Evolutionary conservation across 306 rosid species (phyloP).

Genomic region (Castanea mollissima): DNA sequence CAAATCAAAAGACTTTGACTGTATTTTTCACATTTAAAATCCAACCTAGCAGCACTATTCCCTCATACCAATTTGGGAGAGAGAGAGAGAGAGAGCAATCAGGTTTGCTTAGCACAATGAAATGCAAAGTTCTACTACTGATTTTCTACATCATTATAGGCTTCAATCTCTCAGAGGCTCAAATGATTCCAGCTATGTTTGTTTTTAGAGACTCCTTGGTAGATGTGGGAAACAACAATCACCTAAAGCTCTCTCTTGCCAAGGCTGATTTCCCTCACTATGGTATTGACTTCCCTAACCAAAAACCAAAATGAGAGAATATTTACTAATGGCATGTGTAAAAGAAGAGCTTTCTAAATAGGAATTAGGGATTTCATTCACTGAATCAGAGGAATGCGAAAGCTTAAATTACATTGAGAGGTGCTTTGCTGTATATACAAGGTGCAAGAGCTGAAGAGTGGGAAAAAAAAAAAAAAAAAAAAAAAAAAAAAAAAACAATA

Average conservation of each 20-base stretch:
- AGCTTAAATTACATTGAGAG: no score
- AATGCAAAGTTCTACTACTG: background rate
- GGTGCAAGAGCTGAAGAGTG: no score
- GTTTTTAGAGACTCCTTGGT: conserved; percentile 77
- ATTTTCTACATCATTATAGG: conserved; percentile 8
- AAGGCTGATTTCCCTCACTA: background rate
- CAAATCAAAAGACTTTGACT: no score
- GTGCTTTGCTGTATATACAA: no score
- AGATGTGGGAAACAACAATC: conserved; percentile 81
- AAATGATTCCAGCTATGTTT: conserved; percentile 54
- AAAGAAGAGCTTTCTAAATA: no score
- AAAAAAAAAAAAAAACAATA: no score
- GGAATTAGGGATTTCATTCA: no score
- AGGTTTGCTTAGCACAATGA: background rate
- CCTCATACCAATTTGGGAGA: background rate
- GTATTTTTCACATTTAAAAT: no score
- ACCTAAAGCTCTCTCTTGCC: conserved; percentile 42
- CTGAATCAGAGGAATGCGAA: no score
- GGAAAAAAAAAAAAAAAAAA: no score
- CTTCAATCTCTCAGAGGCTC: conserved; percentile 32
- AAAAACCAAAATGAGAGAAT: background rate
- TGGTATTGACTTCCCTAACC: background rate
- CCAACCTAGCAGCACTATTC: no score
- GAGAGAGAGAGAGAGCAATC: background rate
- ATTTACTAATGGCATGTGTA: background rate